These are phyloP conservation scores for Vanrija humicola DNA, from an alignment of 1,284 basidiomycete genomes.

Conservation along the genomic window DNA sequence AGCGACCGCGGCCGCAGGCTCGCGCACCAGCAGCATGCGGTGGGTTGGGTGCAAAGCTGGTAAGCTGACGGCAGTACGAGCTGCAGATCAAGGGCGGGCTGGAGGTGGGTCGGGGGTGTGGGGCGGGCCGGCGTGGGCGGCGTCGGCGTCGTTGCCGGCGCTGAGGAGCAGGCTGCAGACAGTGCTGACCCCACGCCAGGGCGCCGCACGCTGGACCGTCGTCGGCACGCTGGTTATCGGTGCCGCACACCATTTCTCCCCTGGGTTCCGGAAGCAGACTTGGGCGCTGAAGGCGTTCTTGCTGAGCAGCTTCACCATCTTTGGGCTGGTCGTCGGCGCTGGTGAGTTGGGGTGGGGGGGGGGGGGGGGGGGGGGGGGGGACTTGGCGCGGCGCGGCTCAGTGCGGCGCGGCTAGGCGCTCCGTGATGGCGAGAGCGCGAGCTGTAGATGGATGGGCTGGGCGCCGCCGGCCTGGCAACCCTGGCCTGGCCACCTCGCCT, in stretches of 20 bases:
- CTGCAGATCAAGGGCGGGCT: conserved; percentile 40
- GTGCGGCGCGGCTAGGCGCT: no score
- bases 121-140: background rate
- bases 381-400: background rate
- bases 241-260: conserved; percentile 69
- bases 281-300: conserved; percentile 72
- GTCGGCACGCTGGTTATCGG: conserved; percentile 61
- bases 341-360: conserved; percentile 16
- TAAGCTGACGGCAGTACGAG: conserved; percentile 24
- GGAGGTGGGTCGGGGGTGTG: conserved; percentile 17
- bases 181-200: conserved; percentile 47
- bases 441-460: no score
- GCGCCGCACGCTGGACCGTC: conserved; percentile 56
- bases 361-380: background rate
- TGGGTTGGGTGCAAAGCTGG: conserved; percentile 12
- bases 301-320: background rate
- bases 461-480: no score
- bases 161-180: no score
- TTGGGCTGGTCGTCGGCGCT: conserved; percentile 22
- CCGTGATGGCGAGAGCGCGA: no score
- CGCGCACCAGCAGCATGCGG: conserved; percentile 38
- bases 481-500: no score
- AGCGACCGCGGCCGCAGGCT: conserved; percentile 32
- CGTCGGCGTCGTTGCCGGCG: background rate
- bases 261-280: conserved; percentile 74